Conservation (phyloP, 768 basidiomycete species). For the Grammothele lineata region DNA sequence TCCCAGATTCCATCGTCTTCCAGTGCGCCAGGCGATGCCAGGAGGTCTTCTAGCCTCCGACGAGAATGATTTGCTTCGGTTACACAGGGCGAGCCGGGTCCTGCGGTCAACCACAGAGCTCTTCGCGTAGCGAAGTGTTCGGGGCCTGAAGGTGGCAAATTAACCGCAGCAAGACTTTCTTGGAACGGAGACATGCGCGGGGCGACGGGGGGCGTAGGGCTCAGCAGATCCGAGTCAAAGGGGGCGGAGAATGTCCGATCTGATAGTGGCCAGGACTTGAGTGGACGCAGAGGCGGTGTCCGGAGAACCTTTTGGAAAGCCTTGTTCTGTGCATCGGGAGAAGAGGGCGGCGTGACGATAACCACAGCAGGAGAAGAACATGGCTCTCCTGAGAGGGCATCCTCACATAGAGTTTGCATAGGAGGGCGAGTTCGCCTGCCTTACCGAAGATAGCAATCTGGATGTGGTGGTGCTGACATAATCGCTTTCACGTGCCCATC, state of each 20-base stretch:
- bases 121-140: conserved; percentile 60
- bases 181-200: conserved; percentile 33
- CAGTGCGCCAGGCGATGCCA: conserved; percentile 43
- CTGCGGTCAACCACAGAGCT: conserved; percentile 50
- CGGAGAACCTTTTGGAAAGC: background rate
- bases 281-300: background rate
- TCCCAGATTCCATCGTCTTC: conserved; percentile 53
- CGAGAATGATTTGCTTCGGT: conserved; percentile 35
- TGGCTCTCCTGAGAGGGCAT: conserved; percentile 3
- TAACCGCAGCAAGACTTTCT: conserved; percentile 31
- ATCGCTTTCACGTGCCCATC: too few species aligned
- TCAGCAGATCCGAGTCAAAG: conserved; percentile 1
- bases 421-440: background rate
- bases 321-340: conserved; percentile 12
- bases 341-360: conserved; percentile 22
- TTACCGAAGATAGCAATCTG: conserved; percentile 4
- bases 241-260: conserved; percentile 2
- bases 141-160: conserved; percentile 60
- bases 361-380: conserved; percentile 8
- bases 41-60: conserved; percentile 37
- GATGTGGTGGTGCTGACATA: background rate
- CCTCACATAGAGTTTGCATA: conserved; percentile 9
- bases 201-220: background rate
- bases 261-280: conserved; percentile 10
- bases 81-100: conserved; percentile 21